Evolutionary conservation across 352 stramenopile species (phyloP).

Genomic region (Hyaloperonospora arabidopsidis): DNA sequence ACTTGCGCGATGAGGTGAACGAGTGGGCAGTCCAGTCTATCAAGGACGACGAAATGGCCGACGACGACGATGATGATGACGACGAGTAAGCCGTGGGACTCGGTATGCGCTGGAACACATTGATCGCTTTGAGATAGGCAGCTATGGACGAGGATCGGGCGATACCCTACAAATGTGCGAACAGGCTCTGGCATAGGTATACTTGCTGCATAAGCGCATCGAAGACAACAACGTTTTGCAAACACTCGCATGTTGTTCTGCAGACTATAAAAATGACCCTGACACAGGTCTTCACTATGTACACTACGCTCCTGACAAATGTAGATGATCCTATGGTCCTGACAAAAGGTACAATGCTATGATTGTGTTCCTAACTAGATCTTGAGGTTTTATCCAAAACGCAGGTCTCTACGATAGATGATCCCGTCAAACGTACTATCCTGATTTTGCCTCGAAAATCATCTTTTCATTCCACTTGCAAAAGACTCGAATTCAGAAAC

Average conservation of each 20-base stretch:
- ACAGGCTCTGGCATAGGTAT: background rate
- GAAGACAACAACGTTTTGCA: slow-evolving; percentile 23
- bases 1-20: slow-evolving; percentile 80
- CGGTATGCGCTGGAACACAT: slow-evolving; percentile 8
- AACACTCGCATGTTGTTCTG: background rate
- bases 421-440: too few species aligned
- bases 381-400: too few species aligned
- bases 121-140: slow-evolving; percentile 2
- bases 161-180: too few species aligned
- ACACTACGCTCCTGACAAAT: background rate
- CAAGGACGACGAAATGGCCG: slow-evolving; percentile 83
- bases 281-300: background rate
- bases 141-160: background rate
- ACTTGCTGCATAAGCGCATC: slow-evolving; percentile 23
- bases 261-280: background rate
- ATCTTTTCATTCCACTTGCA: too few species aligned
- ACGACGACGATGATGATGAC: slow-evolving; percentile 76
- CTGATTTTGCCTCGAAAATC: too few species aligned
- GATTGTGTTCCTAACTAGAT: too few species aligned
- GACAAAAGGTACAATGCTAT: too few species aligned
- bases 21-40: slow-evolving; percentile 80
- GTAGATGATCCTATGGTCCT: too few species aligned
- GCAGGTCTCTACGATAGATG: too few species aligned
- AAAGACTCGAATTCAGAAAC: too few species aligned
- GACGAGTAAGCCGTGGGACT: slow-evolving; percentile 31